Evolutionary conservation across 805 yeast genomes (phyloP), one percentile per base, ranked within the genome.

Genomic region (Metschnikowia continentalis): DNA sequence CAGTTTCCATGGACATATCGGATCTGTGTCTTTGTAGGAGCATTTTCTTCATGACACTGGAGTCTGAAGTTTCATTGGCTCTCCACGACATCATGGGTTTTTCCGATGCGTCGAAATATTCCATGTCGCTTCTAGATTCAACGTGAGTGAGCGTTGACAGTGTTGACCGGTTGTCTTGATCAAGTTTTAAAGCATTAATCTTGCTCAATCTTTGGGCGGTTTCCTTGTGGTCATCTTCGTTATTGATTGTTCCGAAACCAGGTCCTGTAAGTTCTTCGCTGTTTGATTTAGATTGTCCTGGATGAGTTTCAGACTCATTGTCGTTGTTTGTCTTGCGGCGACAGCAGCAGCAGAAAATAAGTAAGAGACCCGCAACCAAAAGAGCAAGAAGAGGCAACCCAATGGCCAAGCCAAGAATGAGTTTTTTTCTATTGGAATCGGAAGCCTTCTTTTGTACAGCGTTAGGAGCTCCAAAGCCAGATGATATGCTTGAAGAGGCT

Each of bases 401-500:
- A n/a, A 88, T 91, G 49, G 97, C 97, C 53, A 91, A 78, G 1
- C 91, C 96, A 62, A 92, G 87, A 0, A 96, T 96, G n/a, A 88
- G 72, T 2, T 80, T 78, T 56, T 79, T 84, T 47, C 72, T 75
- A n/a, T 17, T 26, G 1, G 75, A 55, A 1, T 67, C 49, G 7
- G 53, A 37, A 0, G 74, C 48, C 8, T 44, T 26, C 8, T 20
- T 35, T 26, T 35, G 40, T 10, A 68, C 35, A 1, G 51, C 19
- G 30, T 39, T 11, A 2, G 76, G 38, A 3, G 70, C 20, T 11
- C 69, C 42, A 2, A 65, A 23, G 15, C 73, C 42, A 5, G 71
- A 39, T 7, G 76, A 45, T 14, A 72, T 46, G 11, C 75, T 45
- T 2, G 74, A 38, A 1, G 73, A 30, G 15, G 73, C 42, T 6